Evolutionary conservation across 768 basidiomycete genomes (phyloP).

Genomic region (Trametes elegans): DNA sequence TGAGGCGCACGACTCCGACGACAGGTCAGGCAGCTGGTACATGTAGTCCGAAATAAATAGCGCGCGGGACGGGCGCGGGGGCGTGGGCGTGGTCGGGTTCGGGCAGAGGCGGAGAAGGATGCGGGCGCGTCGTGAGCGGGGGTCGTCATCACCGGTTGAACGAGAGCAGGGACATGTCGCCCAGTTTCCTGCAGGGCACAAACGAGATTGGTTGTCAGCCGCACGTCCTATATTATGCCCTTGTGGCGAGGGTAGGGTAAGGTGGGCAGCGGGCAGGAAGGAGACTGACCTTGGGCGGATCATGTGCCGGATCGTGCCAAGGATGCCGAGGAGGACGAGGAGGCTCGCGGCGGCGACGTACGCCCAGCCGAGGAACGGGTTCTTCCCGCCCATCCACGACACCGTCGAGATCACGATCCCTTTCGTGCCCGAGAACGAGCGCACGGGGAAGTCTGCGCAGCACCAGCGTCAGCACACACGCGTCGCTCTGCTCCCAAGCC

Average conservation of each 20-base stretch:
- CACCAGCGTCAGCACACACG: not conserved
- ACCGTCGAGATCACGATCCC: conserved; percentile 96
- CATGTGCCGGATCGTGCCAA: conserved; percentile 88
- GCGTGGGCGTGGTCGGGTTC: not conserved
- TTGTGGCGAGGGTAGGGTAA: not conserved
- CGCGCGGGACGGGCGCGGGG: not conserved
- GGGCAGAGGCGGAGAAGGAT: too few species aligned
- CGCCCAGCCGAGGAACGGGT: conserved; percentile 97
- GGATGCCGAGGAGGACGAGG: conserved; percentile 84
- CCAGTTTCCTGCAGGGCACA: conserved; percentile 59
- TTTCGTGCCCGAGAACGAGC: conserved; percentile 90
- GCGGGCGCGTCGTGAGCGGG: not conserved
- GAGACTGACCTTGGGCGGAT: conserved; percentile 79
- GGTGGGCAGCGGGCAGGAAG: not conserved
- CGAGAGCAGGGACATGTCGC: conserved; percentile 83
- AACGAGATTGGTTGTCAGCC: conserved; percentile 9
- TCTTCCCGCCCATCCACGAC: conserved; percentile 98
- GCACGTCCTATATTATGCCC: too few species aligned
- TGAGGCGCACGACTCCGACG: conserved; percentile 13
- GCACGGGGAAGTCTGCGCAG: conserved; percentile 86
- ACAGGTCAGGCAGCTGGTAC: conserved; percentile 17
- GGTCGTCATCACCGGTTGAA: conserved; percentile 64
- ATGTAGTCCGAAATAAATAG: conserved; percentile 23
- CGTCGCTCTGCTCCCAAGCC: not conserved
- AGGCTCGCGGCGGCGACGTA: conserved; percentile 88